phyloP scores from a whole-genome alignment of 140 eudicot species.

The Oenanthe javanica region DNA sequence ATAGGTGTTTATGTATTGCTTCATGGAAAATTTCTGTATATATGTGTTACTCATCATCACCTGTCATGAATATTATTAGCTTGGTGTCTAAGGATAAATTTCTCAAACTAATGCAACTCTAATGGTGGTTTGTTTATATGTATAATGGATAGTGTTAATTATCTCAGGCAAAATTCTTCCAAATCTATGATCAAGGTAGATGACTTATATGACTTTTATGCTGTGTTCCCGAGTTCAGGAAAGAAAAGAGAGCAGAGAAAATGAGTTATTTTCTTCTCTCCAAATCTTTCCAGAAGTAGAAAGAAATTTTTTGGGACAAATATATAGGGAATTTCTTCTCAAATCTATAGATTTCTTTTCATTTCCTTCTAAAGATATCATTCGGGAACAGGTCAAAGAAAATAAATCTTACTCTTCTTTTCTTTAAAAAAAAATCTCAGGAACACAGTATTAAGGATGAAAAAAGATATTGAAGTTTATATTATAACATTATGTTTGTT shows the following conservation, averaged over 20 bases:
- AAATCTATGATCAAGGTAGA: not conserved
- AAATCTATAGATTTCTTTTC: too few relatives aligned
- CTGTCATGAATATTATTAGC: not conserved
- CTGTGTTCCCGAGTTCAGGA: too few relatives aligned
- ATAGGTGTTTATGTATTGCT: not conserved
- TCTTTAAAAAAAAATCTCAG: too few relatives aligned
- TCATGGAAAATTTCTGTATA: not conserved
- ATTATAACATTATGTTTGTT: not conserved
- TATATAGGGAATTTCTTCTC: too few relatives aligned
- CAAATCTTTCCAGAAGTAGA: too few relatives aligned
- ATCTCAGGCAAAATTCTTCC: not conserved
- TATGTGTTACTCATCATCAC: not conserved
- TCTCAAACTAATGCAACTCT: not conserved
- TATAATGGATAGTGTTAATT: not conserved
- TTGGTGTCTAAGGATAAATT: not conserved
- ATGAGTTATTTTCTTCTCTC: too few relatives aligned
- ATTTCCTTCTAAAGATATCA: too few relatives aligned
- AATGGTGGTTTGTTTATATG: not conserved
- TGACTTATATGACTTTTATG: not conserved
- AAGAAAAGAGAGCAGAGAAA: too few relatives aligned
- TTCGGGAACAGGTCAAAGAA: too few relatives aligned
- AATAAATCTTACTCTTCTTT: too few relatives aligned
- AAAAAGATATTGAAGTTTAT: not conserved
- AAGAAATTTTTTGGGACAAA: too few relatives aligned
- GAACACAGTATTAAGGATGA: not conserved